Evolutionary conservation across 108 stramenopile genomes (phyloP), one percentile per base, ranked within the genome.

Genomic region (Cyclostephanos tholiformis): DNA sequence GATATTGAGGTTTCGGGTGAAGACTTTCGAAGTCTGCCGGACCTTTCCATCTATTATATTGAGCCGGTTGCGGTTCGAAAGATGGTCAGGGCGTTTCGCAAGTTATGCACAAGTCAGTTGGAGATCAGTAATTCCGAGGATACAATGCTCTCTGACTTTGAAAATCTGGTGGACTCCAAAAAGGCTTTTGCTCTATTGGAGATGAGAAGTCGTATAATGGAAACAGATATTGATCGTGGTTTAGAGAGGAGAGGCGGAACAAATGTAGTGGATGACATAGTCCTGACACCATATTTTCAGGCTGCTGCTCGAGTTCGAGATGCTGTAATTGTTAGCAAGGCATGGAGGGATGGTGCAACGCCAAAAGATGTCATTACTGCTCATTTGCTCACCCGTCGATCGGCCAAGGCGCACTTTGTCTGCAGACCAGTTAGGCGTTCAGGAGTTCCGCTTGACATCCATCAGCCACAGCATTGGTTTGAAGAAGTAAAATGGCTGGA

Each of bases 201-300:
- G 80, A 92, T 95, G 91, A 76, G 93, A 61, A 92, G 91, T 77
- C 89, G 93, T 7, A 95, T 95, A 53, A 95, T 95, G 93, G 91
- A 92, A 72, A 95, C 87, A 50, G 93, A 95, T 66, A 91, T 95
- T 61, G 93, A 95, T 69, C 85, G 93, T 12, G 91, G 93, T 6
- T 64, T 95, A 58, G 93, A 92, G 43, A 80, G 93, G 52, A 79
- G 84, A 30, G 93, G 93, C 35, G 91, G 93, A 48, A 92, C 93
- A 2, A 80, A 82, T 20, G 80, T 82, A 2, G 91, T 92, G 11
- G 93, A 95, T 69, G 93, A 95, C 67, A 79, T 91, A 52, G 90
- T 92, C 25, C 44, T 86, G 71, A 95, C 93, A 19, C 78, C 88
- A 16, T 91, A 84, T 63, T 75, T 87, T 71, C 86, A 85, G 52